Conservation (phyloP, 352 stramenopile genomes). For the Phytopythium boreale region DNA sequence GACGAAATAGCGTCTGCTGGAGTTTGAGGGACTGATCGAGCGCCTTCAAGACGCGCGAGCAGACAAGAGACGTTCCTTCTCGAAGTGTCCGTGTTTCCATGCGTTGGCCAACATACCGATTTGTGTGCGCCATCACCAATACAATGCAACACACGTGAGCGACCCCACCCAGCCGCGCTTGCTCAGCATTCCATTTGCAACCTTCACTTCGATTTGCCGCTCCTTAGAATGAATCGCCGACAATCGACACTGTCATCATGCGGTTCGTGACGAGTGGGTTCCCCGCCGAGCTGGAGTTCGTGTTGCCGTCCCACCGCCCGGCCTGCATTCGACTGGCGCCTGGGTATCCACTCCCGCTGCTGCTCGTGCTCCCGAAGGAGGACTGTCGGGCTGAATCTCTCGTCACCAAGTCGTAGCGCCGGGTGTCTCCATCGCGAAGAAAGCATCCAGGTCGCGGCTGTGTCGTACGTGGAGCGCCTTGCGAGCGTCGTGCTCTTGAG, state of each 20-base stretch:
- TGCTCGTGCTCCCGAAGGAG: background rate
- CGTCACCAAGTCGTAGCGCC: conserved; percentile 2
- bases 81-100: too few species aligned
- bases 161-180: too few species aligned
- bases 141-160: too few species aligned
- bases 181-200: background rate
- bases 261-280: conserved; percentile 49
- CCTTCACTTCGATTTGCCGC: background rate
- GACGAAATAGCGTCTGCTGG: too few species aligned
- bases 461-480: background rate
- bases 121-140: too few species aligned
- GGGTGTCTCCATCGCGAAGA: background rate
- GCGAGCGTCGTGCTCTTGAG: background rate
- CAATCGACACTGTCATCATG: conserved; percentile 29
- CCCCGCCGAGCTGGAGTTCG: conserved; percentile 45
- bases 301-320: conserved; percentile 23
- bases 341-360: conserved; percentile 15
- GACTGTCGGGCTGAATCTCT: conserved; percentile 4
- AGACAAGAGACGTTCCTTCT: too few species aligned
- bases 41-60: too few species aligned
- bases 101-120: too few species aligned
- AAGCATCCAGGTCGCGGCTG: background rate
- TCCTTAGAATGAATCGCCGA: background rate
- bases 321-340: conserved; percentile 14
- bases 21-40: too few species aligned